These are phyloP conservation scores for Scheffersomyces quercinus DNA, from an alignment of 1,139 yeast species.

Conservation along the genomic window DNA sequence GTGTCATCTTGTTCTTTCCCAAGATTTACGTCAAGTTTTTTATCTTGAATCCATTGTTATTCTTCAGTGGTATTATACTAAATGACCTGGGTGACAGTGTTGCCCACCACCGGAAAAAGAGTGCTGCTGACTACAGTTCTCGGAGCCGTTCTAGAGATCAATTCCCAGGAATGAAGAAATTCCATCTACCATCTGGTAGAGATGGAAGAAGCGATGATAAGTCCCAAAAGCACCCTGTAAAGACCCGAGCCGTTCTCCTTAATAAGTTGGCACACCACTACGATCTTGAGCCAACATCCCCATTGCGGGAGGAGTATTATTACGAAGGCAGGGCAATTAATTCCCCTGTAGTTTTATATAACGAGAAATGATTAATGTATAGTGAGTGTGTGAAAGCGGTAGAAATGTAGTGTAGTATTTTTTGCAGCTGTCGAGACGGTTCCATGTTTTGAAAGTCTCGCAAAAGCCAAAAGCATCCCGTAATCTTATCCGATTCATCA, in stretches of 20 bases:
- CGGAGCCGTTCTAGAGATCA: constrained; percentile 5
- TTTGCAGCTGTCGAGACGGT: too few species aligned
- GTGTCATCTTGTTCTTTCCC: constrained; percentile 19
- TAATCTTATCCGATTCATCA: too few species aligned
- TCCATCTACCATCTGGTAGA: constrained; percentile 7
- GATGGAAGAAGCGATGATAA: not conserved
- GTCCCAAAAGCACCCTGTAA: not conserved
- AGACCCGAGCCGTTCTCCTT: not conserved
- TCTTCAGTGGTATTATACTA: not conserved
- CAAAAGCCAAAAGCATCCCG: too few species aligned
- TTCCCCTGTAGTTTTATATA: not conserved
- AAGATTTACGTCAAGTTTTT: constrained; percentile 16
- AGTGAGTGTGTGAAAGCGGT: too few species aligned
- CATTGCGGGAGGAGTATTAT: not conserved
- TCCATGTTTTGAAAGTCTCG: too few species aligned
- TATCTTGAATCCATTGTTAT: constrained; percentile 15
- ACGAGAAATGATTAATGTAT: not conserved
- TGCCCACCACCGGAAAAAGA: not conserved
- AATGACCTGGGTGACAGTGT: not conserved
- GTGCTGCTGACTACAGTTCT: too few species aligned
- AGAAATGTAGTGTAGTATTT: too few species aligned
- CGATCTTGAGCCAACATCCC: not conserved
- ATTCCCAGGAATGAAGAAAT: constrained; percentile 10
- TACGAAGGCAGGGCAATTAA: not conserved
- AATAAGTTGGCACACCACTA: constrained; percentile 1